phyloP scores from a whole-genome alignment of 2,329 filamentous ascomycete species.

The Dichotomopilus funicola region DNA sequence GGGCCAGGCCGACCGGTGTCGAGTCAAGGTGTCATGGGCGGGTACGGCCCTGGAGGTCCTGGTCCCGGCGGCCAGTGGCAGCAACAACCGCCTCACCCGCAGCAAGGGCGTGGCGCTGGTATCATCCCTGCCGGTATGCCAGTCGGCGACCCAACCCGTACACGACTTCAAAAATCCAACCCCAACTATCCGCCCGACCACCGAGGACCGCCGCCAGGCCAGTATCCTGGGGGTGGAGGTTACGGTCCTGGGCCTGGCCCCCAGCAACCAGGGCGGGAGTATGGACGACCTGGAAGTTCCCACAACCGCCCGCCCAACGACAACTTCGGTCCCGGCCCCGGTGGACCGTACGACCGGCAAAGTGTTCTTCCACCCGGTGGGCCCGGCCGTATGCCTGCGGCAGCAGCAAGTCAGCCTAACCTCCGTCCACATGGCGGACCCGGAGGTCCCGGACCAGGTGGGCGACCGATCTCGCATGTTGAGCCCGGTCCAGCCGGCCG shows the following conservation, averaged over 20 bases:
- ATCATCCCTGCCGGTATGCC: constrained; percentile 25
- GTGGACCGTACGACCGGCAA: constrained; percentile 17
- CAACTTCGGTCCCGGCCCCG: constrained; percentile 21
- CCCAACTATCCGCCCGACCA: constrained; percentile 22
- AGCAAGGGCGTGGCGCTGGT: constrained; percentile 12
- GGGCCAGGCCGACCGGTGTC: constrained; percentile 34
- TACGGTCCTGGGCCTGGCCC: constrained; percentile 10
- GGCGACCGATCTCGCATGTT: constrained; percentile 23
- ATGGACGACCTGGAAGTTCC: constrained; percentile 31
- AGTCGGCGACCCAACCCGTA: constrained; percentile 30
- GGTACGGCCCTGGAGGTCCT: constrained; percentile 40
- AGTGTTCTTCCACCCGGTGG: constrained; percentile 23
- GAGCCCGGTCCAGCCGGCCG: constrained; percentile 9
- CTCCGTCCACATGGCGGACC: constrained; percentile 18
- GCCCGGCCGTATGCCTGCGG: constrained; percentile 14
- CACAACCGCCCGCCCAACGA: constrained; percentile 27
- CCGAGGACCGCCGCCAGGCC: constrained; percentile 24
- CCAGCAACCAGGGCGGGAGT: constrained; percentile 23
- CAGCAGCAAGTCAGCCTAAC: constrained; percentile 20
- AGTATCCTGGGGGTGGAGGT: constrained; percentile 21
- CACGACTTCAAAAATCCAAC: constrained; percentile 35
- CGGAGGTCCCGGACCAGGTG: constrained; percentile 9
- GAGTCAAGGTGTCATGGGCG: constrained; percentile 37
- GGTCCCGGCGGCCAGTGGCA: constrained; percentile 24
- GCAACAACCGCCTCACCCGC: constrained; percentile 11